Base-by-base conservation (phyloP, 257 asterid genomes). In the Pogostemon cablin region DNA sequence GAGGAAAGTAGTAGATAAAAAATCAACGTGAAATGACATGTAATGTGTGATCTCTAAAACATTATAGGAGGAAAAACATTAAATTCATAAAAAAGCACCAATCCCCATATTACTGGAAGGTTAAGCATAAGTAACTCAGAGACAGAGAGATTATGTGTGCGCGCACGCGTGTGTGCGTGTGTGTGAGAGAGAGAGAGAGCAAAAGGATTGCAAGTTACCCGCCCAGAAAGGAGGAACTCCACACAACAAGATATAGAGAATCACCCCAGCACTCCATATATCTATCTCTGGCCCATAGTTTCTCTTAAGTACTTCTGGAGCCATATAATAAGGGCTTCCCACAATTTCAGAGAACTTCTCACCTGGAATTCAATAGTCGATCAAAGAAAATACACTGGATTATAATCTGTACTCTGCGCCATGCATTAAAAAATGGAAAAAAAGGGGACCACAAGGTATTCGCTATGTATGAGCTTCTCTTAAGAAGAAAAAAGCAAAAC, bases 151-250 rank as follows among this genome's bases (percentile, higher is more conserved):
- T 25, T 25, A 1, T 25, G 32, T 25, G 32, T 62, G 25, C 8
- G 60, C 11, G 25, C 8, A 54, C 11, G 56, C 12, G 56, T 12
- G 20, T 50, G 56, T 3, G 56, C 0, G 56, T 3, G 56, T 11
- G 17, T 48, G 17, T 9, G 61, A 43, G 53, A 55, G 77, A 65
- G 54, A 59, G 65, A 37, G 56, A 56, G 50, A 73, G 38, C 54
- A 38, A 39, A 17, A 10, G 49, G 11, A 50, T 61, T 39, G 38
- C 17, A 56, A 58, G 17, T 78, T 85, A 91, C 97, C 97, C 43
- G 97, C 97, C 97, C 97, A 91, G 80, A 88, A 90, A 71, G 96
- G 95, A 78, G 95, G 96, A 72, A 87, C 97, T 72, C 97, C 96
- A 62, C 97, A 91, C 73, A 91, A 78, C 80, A 91, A 76, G 74